Conservation (phyloP, 768 basidiomycete species). For the Leccinum aurantiacum region DNA sequence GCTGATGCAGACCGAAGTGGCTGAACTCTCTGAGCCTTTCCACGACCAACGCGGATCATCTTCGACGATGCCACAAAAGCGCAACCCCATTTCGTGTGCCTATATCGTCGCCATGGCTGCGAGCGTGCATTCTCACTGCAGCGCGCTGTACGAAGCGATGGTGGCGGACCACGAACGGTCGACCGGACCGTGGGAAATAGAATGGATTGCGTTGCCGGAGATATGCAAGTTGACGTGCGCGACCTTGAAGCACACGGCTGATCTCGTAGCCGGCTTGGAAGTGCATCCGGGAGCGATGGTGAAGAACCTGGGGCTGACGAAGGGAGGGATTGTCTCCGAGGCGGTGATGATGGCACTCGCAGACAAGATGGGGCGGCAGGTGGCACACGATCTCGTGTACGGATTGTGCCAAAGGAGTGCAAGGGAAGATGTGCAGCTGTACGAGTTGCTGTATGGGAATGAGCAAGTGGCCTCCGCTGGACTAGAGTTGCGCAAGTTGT, state of each 20-base stretch:
- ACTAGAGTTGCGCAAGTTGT: conserved; percentile 33
- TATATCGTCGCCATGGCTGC: conserved; percentile 46
- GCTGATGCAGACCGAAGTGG: conserved; percentile 49
- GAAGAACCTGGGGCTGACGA: conserved; percentile 39
- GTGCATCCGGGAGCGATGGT: conserved; percentile 42
- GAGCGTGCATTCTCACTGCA: conserved; percentile 40
- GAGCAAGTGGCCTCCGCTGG: conserved; percentile 27
- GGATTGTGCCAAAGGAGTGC: conserved; percentile 37
- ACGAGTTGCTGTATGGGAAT: conserved; percentile 34
- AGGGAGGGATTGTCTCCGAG: conserved; percentile 43
- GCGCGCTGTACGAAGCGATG: conserved; percentile 45
- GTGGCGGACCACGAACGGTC: conserved; percentile 49
- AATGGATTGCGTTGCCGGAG: conserved; percentile 49
- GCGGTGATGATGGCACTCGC: conserved; percentile 51
- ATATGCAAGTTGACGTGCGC: conserved; percentile 44
- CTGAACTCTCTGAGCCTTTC: conserved; percentile 45
- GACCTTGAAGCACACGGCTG: conserved; percentile 37
- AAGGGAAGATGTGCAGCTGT: conserved; percentile 29
- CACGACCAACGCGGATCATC: conserved; percentile 45
- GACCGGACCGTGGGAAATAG: conserved; percentile 52
- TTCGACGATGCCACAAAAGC: conserved; percentile 51
- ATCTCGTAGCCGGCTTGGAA: conserved; percentile 40
- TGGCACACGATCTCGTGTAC: conserved; percentile 46
- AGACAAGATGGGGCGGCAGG: conserved; percentile 42
- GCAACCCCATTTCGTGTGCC: conserved; percentile 46